A percentile compares a stretch with the other conserved stretches of the same genome.
Evolutionary conservation across 176 grass and related monocot genomes (phyloP).

Genomic region (Hordeum vulgare): DNA sequence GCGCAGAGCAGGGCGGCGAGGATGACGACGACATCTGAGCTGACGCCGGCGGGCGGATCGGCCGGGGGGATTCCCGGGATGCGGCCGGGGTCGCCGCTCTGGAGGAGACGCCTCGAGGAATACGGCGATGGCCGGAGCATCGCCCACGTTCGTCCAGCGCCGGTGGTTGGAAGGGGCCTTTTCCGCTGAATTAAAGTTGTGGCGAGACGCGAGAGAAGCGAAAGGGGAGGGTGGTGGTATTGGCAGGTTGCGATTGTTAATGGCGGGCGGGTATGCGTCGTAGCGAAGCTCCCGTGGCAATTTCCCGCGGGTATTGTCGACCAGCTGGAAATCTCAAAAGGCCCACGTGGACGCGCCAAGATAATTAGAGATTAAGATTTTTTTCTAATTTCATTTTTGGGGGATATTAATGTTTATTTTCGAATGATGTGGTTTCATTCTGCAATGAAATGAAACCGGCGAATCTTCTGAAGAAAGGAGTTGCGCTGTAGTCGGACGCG

Average conservation of each 20-base stretch:
- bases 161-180: not conserved
- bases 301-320: not conserved
- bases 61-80: slow-evolving; percentile 36
- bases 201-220: slow-evolving; percentile 21
- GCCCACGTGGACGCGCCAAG: not conserved
- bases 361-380: not conserved
- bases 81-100: slow-evolving; percentile 13
- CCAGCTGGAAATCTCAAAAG: not conserved
- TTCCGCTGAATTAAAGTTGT: slow-evolving; percentile 6
- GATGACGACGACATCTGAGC: slow-evolving; percentile 52
- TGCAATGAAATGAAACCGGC: not conserved
- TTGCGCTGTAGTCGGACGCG: not conserved
- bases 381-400: not conserved
- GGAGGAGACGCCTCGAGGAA: slow-evolving; percentile 41
- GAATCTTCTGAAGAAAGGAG: not conserved
- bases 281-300: not conserved
- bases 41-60: slow-evolving; percentile 34
- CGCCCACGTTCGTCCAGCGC: slow-evolving; percentile 1
- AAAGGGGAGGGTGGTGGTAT: not conserved
- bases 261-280: slow-evolving; percentile 10
- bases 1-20: slow-evolving; percentile 61
- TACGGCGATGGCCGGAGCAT: slow-evolving; percentile 33
- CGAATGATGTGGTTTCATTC: too few relatives aligned
- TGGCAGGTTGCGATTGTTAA: slow-evolving; percentile 32
- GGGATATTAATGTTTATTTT: too few relatives aligned